Evolutionary conservation across 805 yeast species (phyloP).

Genomic region (Myxozyma nipponensis): DNA sequence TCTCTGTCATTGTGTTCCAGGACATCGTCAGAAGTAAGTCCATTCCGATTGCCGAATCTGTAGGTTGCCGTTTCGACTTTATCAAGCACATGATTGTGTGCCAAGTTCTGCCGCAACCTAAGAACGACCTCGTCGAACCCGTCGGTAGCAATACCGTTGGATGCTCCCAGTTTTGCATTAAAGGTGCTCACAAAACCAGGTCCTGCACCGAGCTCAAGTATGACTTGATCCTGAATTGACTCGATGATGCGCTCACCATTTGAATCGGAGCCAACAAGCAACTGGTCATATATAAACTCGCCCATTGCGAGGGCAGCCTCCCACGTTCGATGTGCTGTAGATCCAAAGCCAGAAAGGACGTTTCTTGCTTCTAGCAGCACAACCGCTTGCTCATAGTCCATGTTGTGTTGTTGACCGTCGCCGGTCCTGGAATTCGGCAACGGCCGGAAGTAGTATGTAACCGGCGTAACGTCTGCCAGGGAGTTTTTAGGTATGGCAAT

Average conservation of each 20-base stretch:
- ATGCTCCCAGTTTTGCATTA: conserved; percentile 28
- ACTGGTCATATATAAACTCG: conserved; percentile 43
- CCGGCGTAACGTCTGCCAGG: conserved; percentile 1
- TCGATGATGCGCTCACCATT: not conserved
- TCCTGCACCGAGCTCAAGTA: conserved; percentile 83
- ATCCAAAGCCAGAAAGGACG: conserved; percentile 46
- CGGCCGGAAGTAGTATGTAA: not conserved
- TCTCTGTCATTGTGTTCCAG: conserved; percentile 15
- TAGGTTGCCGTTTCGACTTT: conserved; percentile 38
- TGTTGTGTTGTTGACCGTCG: conserved; percentile 2
- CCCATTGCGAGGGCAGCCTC: conserved; percentile 77
- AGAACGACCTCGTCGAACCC: conserved; percentile 59
- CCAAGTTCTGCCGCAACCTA: conserved; percentile 29
- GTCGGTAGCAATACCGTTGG: conserved; percentile 53
- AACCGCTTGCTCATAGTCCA: not conserved
- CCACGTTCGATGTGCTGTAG: conserved; percentile 92
- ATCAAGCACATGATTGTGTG: conserved; percentile 37
- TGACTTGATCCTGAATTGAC: conserved; percentile 29
- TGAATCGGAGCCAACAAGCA: not conserved
- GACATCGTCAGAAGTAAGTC: conserved; percentile 34
- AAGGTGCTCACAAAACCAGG: conserved; percentile 73
- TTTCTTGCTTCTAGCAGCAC: conserved; percentile 29
- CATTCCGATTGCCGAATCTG: conserved; percentile 46
- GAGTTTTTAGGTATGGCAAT: not conserved
- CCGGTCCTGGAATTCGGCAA: conserved; percentile 6